Evolutionary conservation across 2,329 filamentous ascomycete genomes (phyloP).

Genomic region (Nemania serpens): DNA sequence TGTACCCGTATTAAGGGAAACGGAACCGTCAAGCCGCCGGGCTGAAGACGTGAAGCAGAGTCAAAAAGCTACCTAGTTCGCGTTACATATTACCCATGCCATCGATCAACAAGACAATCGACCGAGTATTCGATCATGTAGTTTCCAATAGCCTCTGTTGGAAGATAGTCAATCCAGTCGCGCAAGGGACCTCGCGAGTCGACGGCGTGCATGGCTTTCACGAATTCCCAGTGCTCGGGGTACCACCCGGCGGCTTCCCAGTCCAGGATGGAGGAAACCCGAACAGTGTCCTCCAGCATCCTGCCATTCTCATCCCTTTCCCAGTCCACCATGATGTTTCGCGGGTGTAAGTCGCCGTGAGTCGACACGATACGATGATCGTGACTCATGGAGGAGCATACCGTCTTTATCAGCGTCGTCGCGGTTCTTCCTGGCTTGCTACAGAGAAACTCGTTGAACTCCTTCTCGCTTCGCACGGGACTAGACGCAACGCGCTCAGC

Average conservation of each 20-base stretch:
- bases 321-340: not conserved
- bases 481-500: not conserved
- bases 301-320: not conserved
- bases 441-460: conserved; percentile 4
- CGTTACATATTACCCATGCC: not conserved
- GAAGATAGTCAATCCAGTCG: conserved; percentile 6
- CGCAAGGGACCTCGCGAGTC: not conserved
- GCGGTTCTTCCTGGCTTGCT: not conserved
- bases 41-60: too few species aligned
- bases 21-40: too few species aligned
- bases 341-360: not conserved
- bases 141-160: conserved; percentile 7
- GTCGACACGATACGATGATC: conserved; percentile 4
- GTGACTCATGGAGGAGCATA: not conserved
- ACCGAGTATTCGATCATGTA: conserved; percentile 1
- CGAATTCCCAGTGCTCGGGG: not conserved
- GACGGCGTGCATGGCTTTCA: conserved; percentile 3
- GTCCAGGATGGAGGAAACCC: not conserved
- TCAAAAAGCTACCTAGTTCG: too few species aligned
- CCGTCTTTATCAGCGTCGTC: not conserved
- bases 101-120: conserved; percentile 3
- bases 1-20: too few species aligned
- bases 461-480: conserved; percentile 1
- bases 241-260: conserved; percentile 5
- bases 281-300: conserved; percentile 2